Base-by-base conservation (phyloP, 805 yeast species). In the Metschnikowia sp. region DNA sequence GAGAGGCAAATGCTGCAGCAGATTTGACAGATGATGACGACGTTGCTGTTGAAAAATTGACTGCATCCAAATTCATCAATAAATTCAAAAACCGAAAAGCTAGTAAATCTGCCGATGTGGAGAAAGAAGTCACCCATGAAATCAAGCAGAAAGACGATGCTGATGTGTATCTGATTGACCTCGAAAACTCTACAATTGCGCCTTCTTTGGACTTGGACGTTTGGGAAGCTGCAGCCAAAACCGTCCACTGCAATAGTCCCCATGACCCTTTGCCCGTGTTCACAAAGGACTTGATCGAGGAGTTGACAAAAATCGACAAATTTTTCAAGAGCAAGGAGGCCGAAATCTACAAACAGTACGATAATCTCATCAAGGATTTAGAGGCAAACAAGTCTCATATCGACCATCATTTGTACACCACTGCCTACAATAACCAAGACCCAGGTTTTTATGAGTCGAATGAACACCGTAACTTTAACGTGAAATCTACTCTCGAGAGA, bases 301-400 rank as follows among this genome's bases (percentile, higher is more conserved):
- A 83, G 56, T 68, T 81, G 47, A 51, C 54, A 22, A 81, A 79
- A 54, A 73, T 83, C 48, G 81, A 79, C 56, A 67, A 61, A 8
- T 83, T 83, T 51, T 83, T 76, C 60, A 63, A 65, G 36, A 47
- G 55, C 13, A 75, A 74, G 43, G 84, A 82, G 56, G 58, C 66
- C 1, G 76, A 73, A 47, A 66, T 81, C 18, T 75, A 70, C 49
- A 56, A 52, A 7, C 76, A 75, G 43, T 78, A 71, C 56, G 77
- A 75, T 39, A 63, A 69, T 29, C 66, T 82, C 48, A 59, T 77
- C 29, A 61, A 65, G 47, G 85, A 82, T 56, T 67, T 82, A 44
- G 75, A 64, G 45, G 50, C 57, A 22, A 60, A 64, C 54, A 53
- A 58, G 36, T 51, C 62, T 38, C 53, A 62, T 45, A 52, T 65